Percentiles rank a stretch among this genome's conserved stretches.
These are phyloP conservation scores for Pseudomonodictys pantanalensis DNA, from an alignment of 495 filamentous ascomycete species.

Conservation along the genomic window DNA sequence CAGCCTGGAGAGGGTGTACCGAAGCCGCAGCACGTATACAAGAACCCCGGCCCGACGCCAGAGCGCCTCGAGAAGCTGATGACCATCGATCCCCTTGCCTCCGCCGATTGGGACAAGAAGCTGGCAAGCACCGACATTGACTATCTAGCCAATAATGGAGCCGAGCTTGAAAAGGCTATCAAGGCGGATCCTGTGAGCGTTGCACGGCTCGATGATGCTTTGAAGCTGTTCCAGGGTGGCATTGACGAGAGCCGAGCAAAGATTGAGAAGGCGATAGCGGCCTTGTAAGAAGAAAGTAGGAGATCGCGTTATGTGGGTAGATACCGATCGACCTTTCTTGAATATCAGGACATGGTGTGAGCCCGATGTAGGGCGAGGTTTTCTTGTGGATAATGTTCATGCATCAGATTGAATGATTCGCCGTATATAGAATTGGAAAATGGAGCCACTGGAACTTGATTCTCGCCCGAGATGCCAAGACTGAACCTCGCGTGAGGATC, in stretches of 20 bases:
- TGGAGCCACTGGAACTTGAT: slow-evolving; percentile 2
- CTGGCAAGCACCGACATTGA: slow-evolving; percentile 7
- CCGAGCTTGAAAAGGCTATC: slow-evolving; percentile 3
- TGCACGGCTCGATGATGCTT: slow-evolving; percentile 3
- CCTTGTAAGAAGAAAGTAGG: background rate
- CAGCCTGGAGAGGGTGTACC: slow-evolving; percentile 11
- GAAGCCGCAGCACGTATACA: slow-evolving; percentile 2
- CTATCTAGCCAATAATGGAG: slow-evolving; percentile 12
- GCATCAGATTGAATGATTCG: no score
- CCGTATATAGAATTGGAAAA: no score
- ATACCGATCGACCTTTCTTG: no score
- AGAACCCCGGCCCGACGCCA: background rate
- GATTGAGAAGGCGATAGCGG: background rate
- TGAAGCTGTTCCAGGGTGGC: slow-evolving; percentile 12
- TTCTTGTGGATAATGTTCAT: no score
- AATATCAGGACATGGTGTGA: no score
- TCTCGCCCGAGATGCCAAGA: no score
- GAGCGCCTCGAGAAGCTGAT: background rate
- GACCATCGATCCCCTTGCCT: background rate
- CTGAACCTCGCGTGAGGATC: no score
- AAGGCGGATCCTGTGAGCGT: slow-evolving; percentile 1
- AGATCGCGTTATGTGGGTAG: no score
- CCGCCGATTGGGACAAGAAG: slow-evolving; percentile 11
- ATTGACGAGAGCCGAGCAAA: slow-evolving; percentile 7
- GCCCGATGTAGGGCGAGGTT: no score